Conservation (phyloP, 2,329 filamentous ascomycete genomes). For the Plenodomus lindquistii region DNA sequence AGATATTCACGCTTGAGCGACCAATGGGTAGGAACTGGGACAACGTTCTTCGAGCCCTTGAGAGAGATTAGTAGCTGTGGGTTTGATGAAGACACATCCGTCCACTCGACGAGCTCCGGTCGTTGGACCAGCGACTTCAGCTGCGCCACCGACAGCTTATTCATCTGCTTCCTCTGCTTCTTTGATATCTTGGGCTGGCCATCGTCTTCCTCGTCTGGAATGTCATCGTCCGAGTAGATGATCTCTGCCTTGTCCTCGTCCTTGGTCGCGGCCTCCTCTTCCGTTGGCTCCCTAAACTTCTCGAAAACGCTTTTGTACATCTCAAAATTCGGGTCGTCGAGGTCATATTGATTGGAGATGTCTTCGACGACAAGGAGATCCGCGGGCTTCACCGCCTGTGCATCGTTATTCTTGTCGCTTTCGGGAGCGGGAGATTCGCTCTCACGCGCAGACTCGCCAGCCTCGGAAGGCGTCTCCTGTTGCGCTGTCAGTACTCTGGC, state of each 20-base stretch:
- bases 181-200: slow-evolving; percentile 76
- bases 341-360: slow-evolving; percentile 56
- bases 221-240: slow-evolving; percentile 80
- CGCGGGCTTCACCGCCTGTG: slow-evolving; percentile 51
- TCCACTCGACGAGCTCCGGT: slow-evolving; percentile 97
- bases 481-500: slow-evolving; percentile 19
- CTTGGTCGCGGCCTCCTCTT: slow-evolving; percentile 61
- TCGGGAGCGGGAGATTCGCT: slow-evolving; percentile 44
- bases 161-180: slow-evolving; percentile 89
- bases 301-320: slow-evolving; percentile 82
- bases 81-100: slow-evolving; percentile 88
- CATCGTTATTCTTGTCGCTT: slow-evolving; percentile 40
- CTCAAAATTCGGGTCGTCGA: slow-evolving; percentile 77
- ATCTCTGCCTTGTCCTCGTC: slow-evolving; percentile 77
- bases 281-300: slow-evolving; percentile 65
- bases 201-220: slow-evolving; percentile 81
- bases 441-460: slow-evolving; percentile 39
- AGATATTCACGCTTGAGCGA: slow-evolving; percentile 95
- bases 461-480: slow-evolving; percentile 43
- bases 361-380: slow-evolving; percentile 37
- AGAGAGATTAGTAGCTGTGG: slow-evolving; percentile 89
- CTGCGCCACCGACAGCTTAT: slow-evolving; percentile 91
- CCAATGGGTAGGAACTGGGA: slow-evolving; percentile 94
- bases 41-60: slow-evolving; percentile 92
- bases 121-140: slow-evolving; percentile 89